phyloP scores from a whole-genome alignment of 2,329 filamentous ascomycete species.

The Paracorniculantispora psalliotae region DNA sequence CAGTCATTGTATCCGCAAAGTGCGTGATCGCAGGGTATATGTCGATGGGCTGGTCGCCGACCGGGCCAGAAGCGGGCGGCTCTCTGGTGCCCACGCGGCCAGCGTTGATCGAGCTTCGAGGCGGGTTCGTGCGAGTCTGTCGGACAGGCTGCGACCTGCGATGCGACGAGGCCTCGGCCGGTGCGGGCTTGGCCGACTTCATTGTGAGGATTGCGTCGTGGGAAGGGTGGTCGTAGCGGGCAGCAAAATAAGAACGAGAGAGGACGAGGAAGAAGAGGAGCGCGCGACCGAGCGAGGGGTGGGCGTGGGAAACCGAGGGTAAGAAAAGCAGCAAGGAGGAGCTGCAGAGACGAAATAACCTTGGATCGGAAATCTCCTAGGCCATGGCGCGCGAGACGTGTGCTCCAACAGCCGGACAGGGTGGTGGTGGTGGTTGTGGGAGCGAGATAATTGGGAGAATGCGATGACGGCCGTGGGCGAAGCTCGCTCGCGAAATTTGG shows the following conservation, averaged over 20 bases:
- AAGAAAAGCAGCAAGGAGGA: neutral
- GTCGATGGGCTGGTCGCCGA: constrained; percentile 56
- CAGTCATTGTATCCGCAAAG: constrained; percentile 89
- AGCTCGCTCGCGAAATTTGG: constrained; percentile 13
- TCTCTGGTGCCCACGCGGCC: constrained; percentile 42
- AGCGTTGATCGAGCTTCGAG: constrained; percentile 47
- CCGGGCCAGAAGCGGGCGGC: constrained; percentile 38
- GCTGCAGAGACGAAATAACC: constrained; percentile 13
- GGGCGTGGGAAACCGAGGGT: neutral
- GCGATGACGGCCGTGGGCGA: constrained; percentile 12
- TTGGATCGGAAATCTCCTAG: constrained; percentile 16
- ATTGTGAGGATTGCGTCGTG: constrained; percentile 31
- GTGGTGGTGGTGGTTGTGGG: constrained; percentile 1
- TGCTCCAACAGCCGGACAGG: constrained; percentile 1
- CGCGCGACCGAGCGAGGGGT: constrained; percentile 15
- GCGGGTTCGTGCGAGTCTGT: constrained; percentile 61
- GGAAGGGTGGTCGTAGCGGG: constrained; percentile 11
- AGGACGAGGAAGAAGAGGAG: neutral
- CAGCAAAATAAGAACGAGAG: constrained; percentile 5
- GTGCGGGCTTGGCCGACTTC: constrained; percentile 50
- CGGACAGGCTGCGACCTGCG: constrained; percentile 60
- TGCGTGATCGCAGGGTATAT: constrained; percentile 63
- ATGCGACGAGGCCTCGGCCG: constrained; percentile 41
- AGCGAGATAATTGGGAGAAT: constrained; percentile 9
- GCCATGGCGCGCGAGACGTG: constrained; percentile 17